phyloP scores from a whole-genome alignment of 495 filamentous ascomycete genomes.

The Penicillium chermesinum region DNA sequence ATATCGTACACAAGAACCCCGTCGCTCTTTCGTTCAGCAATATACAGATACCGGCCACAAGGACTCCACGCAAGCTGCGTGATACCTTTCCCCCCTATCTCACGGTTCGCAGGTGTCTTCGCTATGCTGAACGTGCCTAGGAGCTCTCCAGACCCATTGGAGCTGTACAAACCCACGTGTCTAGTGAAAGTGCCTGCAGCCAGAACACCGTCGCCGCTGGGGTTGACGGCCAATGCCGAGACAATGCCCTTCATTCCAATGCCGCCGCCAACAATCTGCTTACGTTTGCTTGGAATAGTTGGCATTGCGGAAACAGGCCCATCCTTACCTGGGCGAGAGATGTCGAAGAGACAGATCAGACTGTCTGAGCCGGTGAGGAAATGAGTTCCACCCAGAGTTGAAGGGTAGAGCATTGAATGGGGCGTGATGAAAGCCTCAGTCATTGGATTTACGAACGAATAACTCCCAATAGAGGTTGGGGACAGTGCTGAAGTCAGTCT shows the following conservation, averaged over 20 bases:
- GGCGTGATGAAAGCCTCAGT: constrained; percentile 78
- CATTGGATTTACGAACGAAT: constrained; percentile 64
- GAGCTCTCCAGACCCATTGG: constrained; percentile 57
- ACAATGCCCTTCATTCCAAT: constrained; percentile 82
- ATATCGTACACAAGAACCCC: constrained; percentile 81
- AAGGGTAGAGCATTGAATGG: constrained; percentile 65
- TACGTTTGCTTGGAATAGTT: constrained; percentile 72
- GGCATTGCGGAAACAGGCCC: constrained; percentile 58
- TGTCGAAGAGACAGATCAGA: constrained; percentile 72
- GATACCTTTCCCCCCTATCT: constrained; percentile 62
- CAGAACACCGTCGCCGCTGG: constrained; percentile 51
- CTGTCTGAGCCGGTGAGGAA: constrained; percentile 71
- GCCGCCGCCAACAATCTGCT: constrained; percentile 62
- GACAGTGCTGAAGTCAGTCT: constrained; percentile 59
- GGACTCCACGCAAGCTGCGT: constrained; percentile 74
- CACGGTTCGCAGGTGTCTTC: constrained; percentile 32
- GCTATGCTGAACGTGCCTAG: constrained; percentile 60
- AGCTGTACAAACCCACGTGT: constrained; percentile 70
- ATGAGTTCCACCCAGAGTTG: constrained; percentile 47
- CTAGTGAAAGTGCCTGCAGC: constrained; percentile 81
- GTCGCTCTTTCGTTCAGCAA: constrained; percentile 75
- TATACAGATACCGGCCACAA: constrained; percentile 81
- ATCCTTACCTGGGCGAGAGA: constrained; percentile 54
- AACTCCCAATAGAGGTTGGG: constrained; percentile 50
- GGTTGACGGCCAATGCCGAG: constrained; percentile 55